Percentiles rank a stretch among this genome's conserved stretches.
Conservation (phyloP, 805 yeast species). For the Jamesozyma gamospora region DNA sequence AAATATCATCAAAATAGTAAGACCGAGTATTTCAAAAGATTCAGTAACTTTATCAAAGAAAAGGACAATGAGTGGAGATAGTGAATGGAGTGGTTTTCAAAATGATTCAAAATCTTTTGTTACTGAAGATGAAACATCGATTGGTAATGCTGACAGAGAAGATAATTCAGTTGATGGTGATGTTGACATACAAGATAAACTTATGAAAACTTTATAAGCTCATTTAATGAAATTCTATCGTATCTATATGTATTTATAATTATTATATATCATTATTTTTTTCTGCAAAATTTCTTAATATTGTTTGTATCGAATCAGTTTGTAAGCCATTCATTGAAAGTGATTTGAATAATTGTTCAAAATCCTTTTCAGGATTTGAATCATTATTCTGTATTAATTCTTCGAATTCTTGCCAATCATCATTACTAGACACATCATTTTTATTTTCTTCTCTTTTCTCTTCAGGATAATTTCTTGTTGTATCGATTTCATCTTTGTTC, state of each 20-base stretch:
- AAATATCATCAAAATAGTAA: not conserved
- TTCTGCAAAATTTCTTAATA: slow-evolving; percentile 6
- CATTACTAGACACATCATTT: not conserved
- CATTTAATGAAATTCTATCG: not conserved
- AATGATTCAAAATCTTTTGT: slow-evolving; percentile 11
- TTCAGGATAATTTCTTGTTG: slow-evolving; percentile 17
- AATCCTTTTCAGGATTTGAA: not conserved
- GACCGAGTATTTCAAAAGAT: not conserved
- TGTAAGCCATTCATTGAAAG: slow-evolving; percentile 7
- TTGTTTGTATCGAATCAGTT: slow-evolving; percentile 10
- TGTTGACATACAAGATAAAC: not conserved
- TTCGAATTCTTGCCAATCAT: slow-evolving; percentile 5
- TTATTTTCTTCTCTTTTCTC: not conserved
- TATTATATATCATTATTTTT: not conserved
- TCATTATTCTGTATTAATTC: slow-evolving; percentile 1
- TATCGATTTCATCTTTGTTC: slow-evolving; percentile 36
- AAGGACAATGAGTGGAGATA: slow-evolving; percentile 13
- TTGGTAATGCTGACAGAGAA: slow-evolving; percentile 21
- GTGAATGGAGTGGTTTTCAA: slow-evolving; percentile 14
- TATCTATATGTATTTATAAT: too few species aligned
- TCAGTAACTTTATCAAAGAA: not conserved
- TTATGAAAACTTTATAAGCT: not conserved
- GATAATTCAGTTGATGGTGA: slow-evolving; percentile 14
- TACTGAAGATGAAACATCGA: slow-evolving; percentile 14
- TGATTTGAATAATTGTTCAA: slow-evolving; percentile 9